Percentiles rank a stretch among this genome's conserved stretches.
These are phyloP conservation scores for Trichodelitschia bisporula DNA, from an alignment of 495 filamentous ascomycete genomes.

Conservation along the genomic window DNA sequence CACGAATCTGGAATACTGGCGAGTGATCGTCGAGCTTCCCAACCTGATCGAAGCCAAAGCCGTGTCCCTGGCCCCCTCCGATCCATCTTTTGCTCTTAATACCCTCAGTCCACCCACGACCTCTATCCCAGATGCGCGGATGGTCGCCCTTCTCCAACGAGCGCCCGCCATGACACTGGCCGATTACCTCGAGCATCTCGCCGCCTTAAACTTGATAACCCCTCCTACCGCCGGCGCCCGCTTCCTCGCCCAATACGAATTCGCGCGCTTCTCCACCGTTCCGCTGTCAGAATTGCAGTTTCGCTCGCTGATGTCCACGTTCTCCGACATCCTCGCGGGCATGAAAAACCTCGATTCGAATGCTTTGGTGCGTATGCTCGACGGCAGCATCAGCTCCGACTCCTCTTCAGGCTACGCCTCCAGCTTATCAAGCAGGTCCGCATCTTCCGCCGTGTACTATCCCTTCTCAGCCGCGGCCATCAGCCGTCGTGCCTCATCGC, in stretches of 20 bases:
- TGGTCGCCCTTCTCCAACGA: slow-evolving; percentile 46
- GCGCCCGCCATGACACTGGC: slow-evolving; percentile 50
- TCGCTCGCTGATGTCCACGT: slow-evolving; percentile 61
- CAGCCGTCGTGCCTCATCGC: too few species aligned
- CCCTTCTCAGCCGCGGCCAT: not conserved
- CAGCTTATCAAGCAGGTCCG: not conserved
- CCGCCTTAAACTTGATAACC: slow-evolving; percentile 34
- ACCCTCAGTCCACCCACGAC: not conserved
- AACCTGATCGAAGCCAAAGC: slow-evolving; percentile 87
- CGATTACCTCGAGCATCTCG: slow-evolving; percentile 55
- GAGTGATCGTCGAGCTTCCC: slow-evolving; percentile 66
- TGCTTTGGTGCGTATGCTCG: slow-evolving; percentile 18
- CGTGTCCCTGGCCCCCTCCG: slow-evolving; percentile 49
- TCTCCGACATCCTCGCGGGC: slow-evolving; percentile 51
- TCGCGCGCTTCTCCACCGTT: slow-evolving; percentile 48
- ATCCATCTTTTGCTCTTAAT: slow-evolving; percentile 15
- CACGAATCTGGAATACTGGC: slow-evolving; percentile 53
- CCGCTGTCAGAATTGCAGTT: slow-evolving; percentile 43
- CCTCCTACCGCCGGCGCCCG: slow-evolving; percentile 26
- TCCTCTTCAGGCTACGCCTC: not conserved
- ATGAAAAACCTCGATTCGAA: slow-evolving; percentile 40
- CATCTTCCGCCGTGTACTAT: not conserved
- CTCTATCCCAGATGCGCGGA: slow-evolving; percentile 27
- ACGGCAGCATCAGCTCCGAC: not conserved
- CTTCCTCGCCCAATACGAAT: slow-evolving; percentile 61